These are phyloP conservation scores for Daldinia concentrica DNA, from an alignment of 495 filamentous ascomycete species.

Conservation along the genomic window DNA sequence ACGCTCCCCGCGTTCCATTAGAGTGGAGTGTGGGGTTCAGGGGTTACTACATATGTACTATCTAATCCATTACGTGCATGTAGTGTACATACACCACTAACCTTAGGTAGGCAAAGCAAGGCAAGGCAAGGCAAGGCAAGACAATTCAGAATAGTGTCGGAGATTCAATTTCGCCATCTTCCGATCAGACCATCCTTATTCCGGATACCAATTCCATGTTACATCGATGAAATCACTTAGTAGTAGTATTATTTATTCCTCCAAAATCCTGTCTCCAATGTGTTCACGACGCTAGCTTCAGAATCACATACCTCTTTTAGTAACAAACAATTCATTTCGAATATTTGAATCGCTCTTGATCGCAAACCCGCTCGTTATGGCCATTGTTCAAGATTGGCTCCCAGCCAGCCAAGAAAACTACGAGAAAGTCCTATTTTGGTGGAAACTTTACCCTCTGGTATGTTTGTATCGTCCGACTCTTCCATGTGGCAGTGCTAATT, in stretches of 20 bases:
- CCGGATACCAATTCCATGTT: slow-evolving; percentile 3
- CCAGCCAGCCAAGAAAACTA: slow-evolving; percentile 63
- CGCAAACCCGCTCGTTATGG: slow-evolving; percentile 28
- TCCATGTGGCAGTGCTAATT: neutral
- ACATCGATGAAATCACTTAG: slow-evolving; percentile 21
- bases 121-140: too few species aligned
- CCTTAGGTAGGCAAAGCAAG: too few species aligned
- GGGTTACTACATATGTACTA: neutral
- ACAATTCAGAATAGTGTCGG: slow-evolving; percentile 1
- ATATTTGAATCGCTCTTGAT: neutral
- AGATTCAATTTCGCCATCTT: slow-evolving; percentile 25
- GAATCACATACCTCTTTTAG: slow-evolving; percentile 2
- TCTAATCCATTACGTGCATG: neutral
- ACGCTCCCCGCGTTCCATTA: too few species aligned
- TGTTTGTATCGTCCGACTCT: slow-evolving; percentile 8
- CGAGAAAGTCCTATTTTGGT: slow-evolving; percentile 61
- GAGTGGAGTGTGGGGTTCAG: too few species aligned
- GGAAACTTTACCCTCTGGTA: slow-evolving; percentile 59
- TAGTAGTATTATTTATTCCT: slow-evolving; percentile 5
- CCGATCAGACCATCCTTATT: slow-evolving; percentile 2
- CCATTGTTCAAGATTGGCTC: slow-evolving; percentile 57
- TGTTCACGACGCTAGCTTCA: neutral
- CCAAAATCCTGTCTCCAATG: slow-evolving; percentile 2
- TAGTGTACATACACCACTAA: neutral
- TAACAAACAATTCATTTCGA: neutral